These are phyloP conservation scores for Picochlorum sp. DNA, from an alignment of 139 green algal genomes.

Conservation along the genomic window DNA sequence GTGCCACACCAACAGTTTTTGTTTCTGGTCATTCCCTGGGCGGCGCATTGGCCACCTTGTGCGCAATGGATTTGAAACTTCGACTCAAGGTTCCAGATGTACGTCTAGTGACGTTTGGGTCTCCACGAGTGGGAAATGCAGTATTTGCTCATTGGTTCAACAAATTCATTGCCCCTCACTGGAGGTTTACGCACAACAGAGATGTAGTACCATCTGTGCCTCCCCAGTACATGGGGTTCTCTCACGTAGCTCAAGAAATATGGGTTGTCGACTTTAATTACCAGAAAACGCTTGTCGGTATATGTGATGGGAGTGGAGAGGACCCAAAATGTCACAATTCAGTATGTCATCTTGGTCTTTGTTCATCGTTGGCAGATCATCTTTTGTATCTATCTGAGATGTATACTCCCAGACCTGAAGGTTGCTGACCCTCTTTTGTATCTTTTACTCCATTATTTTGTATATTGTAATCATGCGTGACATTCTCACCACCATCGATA, in stretches of 20 bases:
- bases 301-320: slow-evolving; percentile 71
- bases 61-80: slow-evolving; percentile 36
- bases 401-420: slow-evolving; percentile 34
- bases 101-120: slow-evolving; percentile 64
- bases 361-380: slow-evolving; percentile 68
- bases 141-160: slow-evolving; percentile 50
- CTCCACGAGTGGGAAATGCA: slow-evolving; percentile 72
- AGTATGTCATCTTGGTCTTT: slow-evolving; percentile 70
- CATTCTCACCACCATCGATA: too few species aligned
- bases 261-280: slow-evolving; percentile 54
- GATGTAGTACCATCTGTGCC: slow-evolving; percentile 83
- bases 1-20: background rate
- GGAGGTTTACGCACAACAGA: slow-evolving; percentile 77
- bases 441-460: background rate
- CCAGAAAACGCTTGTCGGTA: slow-evolving; percentile 15
- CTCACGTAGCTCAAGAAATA: slow-evolving; percentile 52
- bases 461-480: background rate
- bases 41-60: slow-evolving; percentile 44
- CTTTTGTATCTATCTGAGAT: slow-evolving; percentile 60
- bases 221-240: slow-evolving; percentile 54
- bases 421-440: slow-evolving; percentile 16
- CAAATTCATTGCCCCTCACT: slow-evolving; percentile 27
- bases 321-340: slow-evolving; percentile 74
- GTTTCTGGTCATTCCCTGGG: slow-evolving; percentile 29
- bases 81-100: slow-evolving; percentile 16